Base-by-base conservation (phyloP, 2,329 filamentous ascomycete genomes). In the Ophiosphaerella herpotricha region DNA sequence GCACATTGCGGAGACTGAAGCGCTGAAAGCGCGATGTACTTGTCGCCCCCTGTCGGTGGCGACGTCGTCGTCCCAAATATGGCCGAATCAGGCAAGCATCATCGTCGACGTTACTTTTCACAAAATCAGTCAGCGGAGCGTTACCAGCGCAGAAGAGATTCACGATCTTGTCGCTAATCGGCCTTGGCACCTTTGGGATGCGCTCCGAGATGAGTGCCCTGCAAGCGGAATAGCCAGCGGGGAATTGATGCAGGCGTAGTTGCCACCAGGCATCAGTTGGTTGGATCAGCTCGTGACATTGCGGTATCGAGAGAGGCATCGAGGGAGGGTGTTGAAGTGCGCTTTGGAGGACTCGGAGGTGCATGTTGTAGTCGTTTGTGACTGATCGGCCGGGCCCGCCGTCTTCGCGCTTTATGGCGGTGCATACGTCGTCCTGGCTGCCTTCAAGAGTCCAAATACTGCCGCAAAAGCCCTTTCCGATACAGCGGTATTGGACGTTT, bases 11-110 rank as follows among this genome's bases (percentile, higher is more conserved):
- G 0, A 84, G 62, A 11, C 66, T 76, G 49, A 78, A 78, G 21
- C 54, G 52, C 18, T 45, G 38, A 43, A 67, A 70, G 18, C 47
- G 49, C 14, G 55, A 57, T 13, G 29, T 43, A 24, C 39, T 53
- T 31, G 29, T n/a, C 13, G 5, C 44, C 12, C 38, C 33, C 23
- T 53, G 47, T 29, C 33, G 38, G 7, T 50, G 33, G 1, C 47
- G 44, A 14, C 46, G 48, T 40, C 54, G 52, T 18, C 74, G 71
- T 6, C 80, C 80, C 0, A 84, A 63, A 41, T 82, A 83, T 0
- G 75, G 72, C 1, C 81, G 75, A 9, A 81, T 62, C 0, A 84
- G 64, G 40, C 80, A 84, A 48, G 80, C 75, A n/a, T 73, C 47
- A 33, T 67, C 60, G n/a, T 49, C 52, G 16, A 23, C 4, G n/a